Percentiles rank a stretch among this genome's conserved stretches.
Conservation (phyloP, 306 rosid genomes). For the Glycine tomentella region DNA sequence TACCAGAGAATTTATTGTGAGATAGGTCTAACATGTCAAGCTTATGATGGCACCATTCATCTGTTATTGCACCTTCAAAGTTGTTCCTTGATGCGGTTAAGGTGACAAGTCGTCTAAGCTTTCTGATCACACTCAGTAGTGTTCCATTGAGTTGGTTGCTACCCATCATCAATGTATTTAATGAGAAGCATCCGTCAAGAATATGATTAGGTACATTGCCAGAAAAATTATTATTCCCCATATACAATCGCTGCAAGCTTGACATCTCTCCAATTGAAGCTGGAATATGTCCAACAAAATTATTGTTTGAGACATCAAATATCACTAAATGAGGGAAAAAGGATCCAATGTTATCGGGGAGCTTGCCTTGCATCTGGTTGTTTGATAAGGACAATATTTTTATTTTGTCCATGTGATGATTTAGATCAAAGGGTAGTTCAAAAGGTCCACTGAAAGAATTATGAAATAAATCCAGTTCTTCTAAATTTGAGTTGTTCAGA, state of each 20-base stretch:
- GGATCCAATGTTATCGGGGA: slow-evolving; percentile 20
- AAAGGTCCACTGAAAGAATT: slow-evolving; percentile 25
- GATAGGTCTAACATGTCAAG: not conserved
- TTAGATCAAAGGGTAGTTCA: not conserved
- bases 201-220: no score
- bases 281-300: no score
- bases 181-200: no score
- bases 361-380: slow-evolving; percentile 20
- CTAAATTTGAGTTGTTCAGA: slow-evolving; percentile 32
- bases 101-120: rapidly evolving
- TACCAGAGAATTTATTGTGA: slow-evolving; percentile 26
- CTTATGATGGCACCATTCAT: not conserved
- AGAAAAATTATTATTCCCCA: no score
- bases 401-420: not conserved
- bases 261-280: no score
- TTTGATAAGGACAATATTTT: not conserved
- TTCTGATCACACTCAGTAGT: no score
- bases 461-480: not conserved
- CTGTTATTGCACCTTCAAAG: slow-evolving; percentile 25
- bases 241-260: no score
- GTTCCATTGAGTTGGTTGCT: no score
- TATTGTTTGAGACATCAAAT: no score
- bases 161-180: no score
- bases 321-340: not conserved
- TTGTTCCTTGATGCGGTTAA: slow-evolving; percentile 15